Evolutionary conservation across 768 basidiomycete species (phyloP), one percentile per base, ranked within the genome.

Genomic region (Tricholoma sp.): DNA sequence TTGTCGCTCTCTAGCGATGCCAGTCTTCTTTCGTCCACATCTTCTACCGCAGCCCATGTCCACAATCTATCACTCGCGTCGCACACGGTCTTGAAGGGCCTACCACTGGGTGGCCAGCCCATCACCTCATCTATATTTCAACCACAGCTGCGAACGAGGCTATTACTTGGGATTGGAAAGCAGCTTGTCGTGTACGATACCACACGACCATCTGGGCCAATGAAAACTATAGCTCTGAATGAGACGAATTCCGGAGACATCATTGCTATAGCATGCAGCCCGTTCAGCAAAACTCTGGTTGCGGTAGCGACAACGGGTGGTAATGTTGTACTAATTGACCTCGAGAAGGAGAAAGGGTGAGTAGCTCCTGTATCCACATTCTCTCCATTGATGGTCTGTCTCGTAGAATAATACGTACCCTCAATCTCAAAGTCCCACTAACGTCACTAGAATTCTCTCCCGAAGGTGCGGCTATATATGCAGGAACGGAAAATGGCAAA

Each of bases 291-390:
- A 72, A 85, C 84, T 2, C 71, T 91, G 33, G 74, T 86, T 24
- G 84, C 84, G 2, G 77, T 79, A 42, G 81, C 79, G 1, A 84
- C 78, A 41, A 72, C 77, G 11, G 72, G 69, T 4, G 88, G 87
- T 1, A 70, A 72, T 42, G 74, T 91, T 10, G 75, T 69, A 3
- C 74, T 90, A 7, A 69, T 90, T 50, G 89, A 91, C 64, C 65
- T 91, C 20, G 87, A 91, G 50, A 90, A 89, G 66, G 87, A 89
- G 56, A 84, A 84, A 61, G 79, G 80, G 88, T 89, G 62, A 45
- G 79, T 67, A 9, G 29, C 31, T 48, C 34, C 34, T 45, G 15
- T 37, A 51, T 52, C 47, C 12, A 41, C 56, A 17, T 53, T 4
- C 18, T 1, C 44, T 17, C 7, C 8, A 13, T 17, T 41, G 39